Evolutionary conservation across 106 monocot species (phyloP).

Genomic region (Dendrobium officinale): DNA sequence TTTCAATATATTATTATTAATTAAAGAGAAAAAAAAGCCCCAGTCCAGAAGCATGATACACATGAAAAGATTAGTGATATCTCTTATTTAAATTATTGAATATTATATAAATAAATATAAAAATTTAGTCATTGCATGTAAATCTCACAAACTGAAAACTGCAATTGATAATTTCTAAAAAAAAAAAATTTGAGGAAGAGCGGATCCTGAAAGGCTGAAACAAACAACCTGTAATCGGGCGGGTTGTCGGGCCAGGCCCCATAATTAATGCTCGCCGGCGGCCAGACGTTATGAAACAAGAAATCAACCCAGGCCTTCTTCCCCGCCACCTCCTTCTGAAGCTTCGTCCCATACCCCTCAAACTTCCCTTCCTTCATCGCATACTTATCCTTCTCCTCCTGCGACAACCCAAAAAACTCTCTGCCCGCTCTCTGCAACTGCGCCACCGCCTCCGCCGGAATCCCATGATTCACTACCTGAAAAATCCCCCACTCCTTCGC

Average conservation of each 20-base stretch:
- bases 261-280: constrained; percentile 24
- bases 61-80: no score
- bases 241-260: constrained; percentile 44
- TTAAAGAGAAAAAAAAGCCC: no score
- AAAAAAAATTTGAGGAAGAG: no score
- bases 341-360: constrained; percentile 74
- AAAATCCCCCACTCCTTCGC: constrained; percentile 68
- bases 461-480: constrained; percentile 83
- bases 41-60: no score
- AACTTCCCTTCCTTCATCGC: constrained; percentile 35
- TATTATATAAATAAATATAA: no score
- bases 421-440: constrained; percentile 63
- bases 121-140: no score
- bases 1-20: no score
- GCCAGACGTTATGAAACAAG: constrained; percentile 61
- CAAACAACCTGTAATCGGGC: constrained; percentile 40
- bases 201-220: not conserved
- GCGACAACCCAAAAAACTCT: constrained; percentile 72
- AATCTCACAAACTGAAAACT: no score
- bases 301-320: constrained; percentile 83
- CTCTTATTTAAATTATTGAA: no score
- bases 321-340: constrained; percentile 57
- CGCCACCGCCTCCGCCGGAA: constrained; percentile 49
- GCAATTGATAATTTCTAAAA: no score
- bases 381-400: constrained; percentile 65